A percentile compares a stretch with the other conserved stretches of the same genome.
Conservation (phyloP, 768 basidiomycete species). For the Sarcomyxa edulis region DNA sequence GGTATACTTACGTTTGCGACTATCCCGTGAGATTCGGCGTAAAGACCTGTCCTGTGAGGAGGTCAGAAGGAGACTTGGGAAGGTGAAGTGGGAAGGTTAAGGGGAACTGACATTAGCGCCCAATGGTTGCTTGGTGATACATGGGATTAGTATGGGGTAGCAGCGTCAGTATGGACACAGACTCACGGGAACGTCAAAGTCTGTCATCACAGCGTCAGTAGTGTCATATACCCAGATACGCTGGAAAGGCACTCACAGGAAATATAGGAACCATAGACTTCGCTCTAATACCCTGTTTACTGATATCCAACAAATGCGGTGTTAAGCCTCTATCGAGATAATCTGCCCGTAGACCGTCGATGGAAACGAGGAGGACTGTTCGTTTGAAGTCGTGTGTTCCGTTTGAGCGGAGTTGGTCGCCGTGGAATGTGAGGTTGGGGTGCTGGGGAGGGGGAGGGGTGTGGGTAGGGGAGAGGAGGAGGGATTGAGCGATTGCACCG, state of each 20-base stretch:
- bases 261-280: conserved; percentile 87
- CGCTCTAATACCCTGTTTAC: conserved; percentile 79
- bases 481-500: conserved; percentile 33
- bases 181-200: conserved; percentile 88
- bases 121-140: conserved; percentile 94
- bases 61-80: conserved; percentile 4
- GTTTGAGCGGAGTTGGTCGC: conserved; percentile 53
- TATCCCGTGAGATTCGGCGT: conserved; percentile 89
- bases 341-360: conserved; percentile 83
- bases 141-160: too few relatives aligned
- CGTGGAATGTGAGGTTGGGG: conserved; percentile 29
- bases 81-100: neutral
- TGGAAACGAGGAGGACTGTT: conserved; percentile 81
- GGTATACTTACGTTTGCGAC: conserved; percentile 66
- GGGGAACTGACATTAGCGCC: conserved; percentile 61
- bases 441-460: conserved; percentile 16
- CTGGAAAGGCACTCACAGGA: conserved; percentile 47
- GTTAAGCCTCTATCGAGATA: conserved; percentile 85
- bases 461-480: conserved; percentile 22
- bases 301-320: conserved; percentile 76
- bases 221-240: conserved; percentile 1
- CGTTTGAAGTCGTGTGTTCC: conserved; percentile 80
- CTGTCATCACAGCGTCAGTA: conserved; percentile 28
- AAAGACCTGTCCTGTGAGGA: conserved; percentile 70
- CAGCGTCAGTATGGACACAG: neutral